These are phyloP conservation scores for Elsinoe australis DNA, from an alignment of 2,329 filamentous ascomycete genomes.

Conservation along the genomic window DNA sequence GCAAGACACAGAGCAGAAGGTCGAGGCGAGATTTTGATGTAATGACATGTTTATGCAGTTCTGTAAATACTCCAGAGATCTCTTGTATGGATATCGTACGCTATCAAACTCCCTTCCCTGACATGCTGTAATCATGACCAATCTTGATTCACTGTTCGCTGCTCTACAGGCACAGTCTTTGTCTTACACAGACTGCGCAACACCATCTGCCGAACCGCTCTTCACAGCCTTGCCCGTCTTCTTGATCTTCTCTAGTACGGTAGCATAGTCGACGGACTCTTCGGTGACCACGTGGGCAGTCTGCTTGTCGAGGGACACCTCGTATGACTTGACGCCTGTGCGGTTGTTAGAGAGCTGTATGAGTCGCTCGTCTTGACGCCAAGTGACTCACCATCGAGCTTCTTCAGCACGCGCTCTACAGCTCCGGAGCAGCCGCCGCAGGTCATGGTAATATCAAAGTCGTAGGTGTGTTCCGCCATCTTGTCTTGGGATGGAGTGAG, in stretches of 20 bases:
- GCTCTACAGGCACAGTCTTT: not conserved
- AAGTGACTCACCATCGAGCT: constrained; percentile 76
- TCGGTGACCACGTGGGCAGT: constrained; percentile 69
- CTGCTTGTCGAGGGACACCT: constrained; percentile 80
- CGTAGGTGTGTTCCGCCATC: constrained; percentile 83
- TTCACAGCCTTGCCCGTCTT: constrained; percentile 94
- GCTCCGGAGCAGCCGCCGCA: constrained; percentile 95
- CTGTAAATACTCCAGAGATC: constrained; percentile 7
- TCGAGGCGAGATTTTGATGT: constrained; percentile 59
- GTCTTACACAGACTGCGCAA: constrained; percentile 30
- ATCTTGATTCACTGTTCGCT: not conserved
- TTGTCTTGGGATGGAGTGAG: constrained; percentile 24
- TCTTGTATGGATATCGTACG: constrained; percentile 14
- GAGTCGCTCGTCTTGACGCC: too few species aligned
- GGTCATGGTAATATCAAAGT: constrained; percentile 90
- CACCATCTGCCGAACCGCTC: constrained; percentile 63
- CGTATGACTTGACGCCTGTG: constrained; percentile 77
- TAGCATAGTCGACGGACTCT: constrained; percentile 64
- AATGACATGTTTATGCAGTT: not conserved
- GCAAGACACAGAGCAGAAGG: constrained; percentile 65
- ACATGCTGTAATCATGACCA: not conserved
- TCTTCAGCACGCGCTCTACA: constrained; percentile 83
- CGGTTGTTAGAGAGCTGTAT: not conserved
- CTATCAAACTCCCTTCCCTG: constrained; percentile 4
- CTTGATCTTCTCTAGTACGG: constrained; percentile 77